phyloP scores from a whole-genome alignment of 192 early-diverging fungal genomes.

The Umbelopsis sp. region DNA sequence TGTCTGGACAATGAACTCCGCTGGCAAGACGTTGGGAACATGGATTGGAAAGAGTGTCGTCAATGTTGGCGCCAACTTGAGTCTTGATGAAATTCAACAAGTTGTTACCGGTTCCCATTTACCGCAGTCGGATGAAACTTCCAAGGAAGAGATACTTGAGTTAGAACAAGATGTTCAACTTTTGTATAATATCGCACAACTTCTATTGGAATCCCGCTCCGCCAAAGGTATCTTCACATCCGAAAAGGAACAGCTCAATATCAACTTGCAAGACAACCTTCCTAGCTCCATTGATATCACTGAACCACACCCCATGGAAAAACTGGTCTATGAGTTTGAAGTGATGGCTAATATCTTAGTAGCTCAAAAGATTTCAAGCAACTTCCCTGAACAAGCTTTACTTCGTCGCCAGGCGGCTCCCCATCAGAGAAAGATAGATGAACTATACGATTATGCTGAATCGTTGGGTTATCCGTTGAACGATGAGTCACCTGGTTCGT shows the following conservation, averaged over 20 bases:
- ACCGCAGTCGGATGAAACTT: constrained; percentile 47
- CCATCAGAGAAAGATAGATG: constrained; percentile 44
- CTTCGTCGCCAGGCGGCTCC: constrained; percentile 79
- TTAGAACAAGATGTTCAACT: constrained; percentile 44
- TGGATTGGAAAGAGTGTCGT: constrained; percentile 87
- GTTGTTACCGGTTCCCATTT: constrained; percentile 67
- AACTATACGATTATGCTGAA: constrained; percentile 21
- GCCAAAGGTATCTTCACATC: constrained; percentile 55
- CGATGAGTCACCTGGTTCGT: constrained; percentile 53
- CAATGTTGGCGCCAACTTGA: constrained; percentile 19
- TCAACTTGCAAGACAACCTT: constrained; percentile 89
- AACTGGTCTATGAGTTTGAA: constrained; percentile 95
- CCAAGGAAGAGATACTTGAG: constrained; percentile 26
- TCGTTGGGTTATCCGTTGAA: constrained; percentile 76
- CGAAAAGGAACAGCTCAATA: constrained; percentile 52
- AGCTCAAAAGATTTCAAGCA: constrained; percentile 81
- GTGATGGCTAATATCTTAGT: constrained; percentile 93
- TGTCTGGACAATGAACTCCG: constrained; percentile 91
- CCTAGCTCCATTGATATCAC: constrained; percentile 89
- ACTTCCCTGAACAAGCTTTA: constrained; percentile 90
- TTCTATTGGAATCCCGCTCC: constrained; percentile 71
- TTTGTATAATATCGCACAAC: constrained; percentile 65
- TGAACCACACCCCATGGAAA: constrained; percentile 91
- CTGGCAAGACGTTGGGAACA: constrained; percentile 77
- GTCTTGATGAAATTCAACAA: constrained; percentile 57